A percentile compares a stretch with the other conserved stretches of the same genome.
Evolutionary conservation across 2,329 filamentous ascomycete species (phyloP).

Genomic region (Drechslerella dactyloides): DNA sequence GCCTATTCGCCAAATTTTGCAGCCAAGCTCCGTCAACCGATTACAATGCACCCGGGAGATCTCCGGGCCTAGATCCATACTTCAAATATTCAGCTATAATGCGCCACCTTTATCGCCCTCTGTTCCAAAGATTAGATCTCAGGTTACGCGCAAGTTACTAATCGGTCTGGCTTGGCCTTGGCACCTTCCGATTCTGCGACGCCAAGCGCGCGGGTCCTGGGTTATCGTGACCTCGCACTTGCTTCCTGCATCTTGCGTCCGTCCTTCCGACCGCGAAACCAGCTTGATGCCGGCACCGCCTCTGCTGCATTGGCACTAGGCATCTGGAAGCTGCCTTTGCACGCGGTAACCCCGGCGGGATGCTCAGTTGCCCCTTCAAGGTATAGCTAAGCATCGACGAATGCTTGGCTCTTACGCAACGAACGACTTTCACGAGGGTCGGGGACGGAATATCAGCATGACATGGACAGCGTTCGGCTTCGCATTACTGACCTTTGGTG

Average conservation of each 20-base stretch:
- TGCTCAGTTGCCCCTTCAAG: slow-evolving; percentile 40
- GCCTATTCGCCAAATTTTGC: background rate
- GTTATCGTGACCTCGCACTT: slow-evolving; percentile 31
- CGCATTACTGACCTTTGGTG: background rate
- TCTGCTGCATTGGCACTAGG: slow-evolving; percentile 43
- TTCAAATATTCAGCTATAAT: too few species aligned
- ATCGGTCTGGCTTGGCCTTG: slow-evolving; percentile 14
- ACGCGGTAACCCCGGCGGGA: slow-evolving; percentile 8
- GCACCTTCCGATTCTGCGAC: slow-evolving; percentile 40
- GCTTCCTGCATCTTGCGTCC: slow-evolving; percentile 1
- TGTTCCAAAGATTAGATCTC: background rate
- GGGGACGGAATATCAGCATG: background rate
- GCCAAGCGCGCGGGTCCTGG: slow-evolving; percentile 40
- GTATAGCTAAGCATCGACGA: slow-evolving; percentile 46
- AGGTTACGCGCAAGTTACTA: background rate
- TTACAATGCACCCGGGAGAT: too few species aligned
- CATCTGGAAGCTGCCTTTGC: slow-evolving; percentile 31
- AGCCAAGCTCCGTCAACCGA: too few species aligned
- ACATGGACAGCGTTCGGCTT: background rate
- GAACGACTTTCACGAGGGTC: background rate
- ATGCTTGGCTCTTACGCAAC: slow-evolving; percentile 27
- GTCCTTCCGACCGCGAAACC: slow-evolving; percentile 7
- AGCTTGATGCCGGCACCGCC: background rate
- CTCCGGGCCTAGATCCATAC: too few species aligned
- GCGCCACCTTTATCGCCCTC: background rate